Conservation (phyloP, 768 basidiomycete genomes). For the Coprinopsis cinerea region DNA sequence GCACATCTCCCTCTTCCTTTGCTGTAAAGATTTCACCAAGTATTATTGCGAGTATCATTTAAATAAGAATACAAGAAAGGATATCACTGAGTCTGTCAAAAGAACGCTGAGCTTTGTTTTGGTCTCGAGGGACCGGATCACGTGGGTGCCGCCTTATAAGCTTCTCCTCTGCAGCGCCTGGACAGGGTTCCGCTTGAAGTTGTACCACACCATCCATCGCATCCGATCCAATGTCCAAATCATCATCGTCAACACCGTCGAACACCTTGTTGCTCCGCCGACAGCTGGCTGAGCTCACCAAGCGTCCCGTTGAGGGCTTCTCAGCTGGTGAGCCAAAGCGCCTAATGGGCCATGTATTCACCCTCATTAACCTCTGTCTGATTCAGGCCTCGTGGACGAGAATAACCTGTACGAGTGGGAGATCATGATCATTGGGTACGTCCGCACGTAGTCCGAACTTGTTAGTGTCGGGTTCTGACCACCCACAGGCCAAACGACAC, state of each 20-base stretch:
- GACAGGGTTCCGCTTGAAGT: not conserved
- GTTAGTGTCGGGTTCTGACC: not conserved
- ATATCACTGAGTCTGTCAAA: too few relatives aligned
- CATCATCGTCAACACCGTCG: constrained; percentile 25
- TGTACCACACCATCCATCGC: constrained; percentile 10
- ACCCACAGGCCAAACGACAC: constrained; percentile 78
- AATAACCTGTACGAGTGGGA: constrained; percentile 97
- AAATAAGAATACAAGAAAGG: too few relatives aligned
- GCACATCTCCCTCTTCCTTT: too few relatives aligned
- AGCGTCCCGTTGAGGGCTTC: constrained; percentile 93
- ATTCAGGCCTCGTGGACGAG: constrained; percentile 85
- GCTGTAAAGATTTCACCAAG: too few relatives aligned
- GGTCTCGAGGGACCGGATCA: too few relatives aligned
- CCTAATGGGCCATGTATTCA: constrained; percentile 17
- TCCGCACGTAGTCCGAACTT: constrained; percentile 3
- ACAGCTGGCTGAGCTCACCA: constrained; percentile 81
- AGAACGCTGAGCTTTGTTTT: too few relatives aligned
- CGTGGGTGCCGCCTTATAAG: too few relatives aligned
- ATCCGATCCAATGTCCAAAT: constrained; percentile 14
- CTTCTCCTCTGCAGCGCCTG: not conserved
- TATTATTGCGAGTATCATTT: too few relatives aligned
- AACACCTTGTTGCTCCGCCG: constrained; percentile 68
- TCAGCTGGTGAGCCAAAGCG: constrained; percentile 66
- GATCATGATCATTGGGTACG: constrained; percentile 87
- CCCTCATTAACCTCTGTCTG: constrained; percentile 10